Conservation (phyloP, 2,329 filamentous ascomycete genomes). For the Dothiorella sarmentorum region DNA sequence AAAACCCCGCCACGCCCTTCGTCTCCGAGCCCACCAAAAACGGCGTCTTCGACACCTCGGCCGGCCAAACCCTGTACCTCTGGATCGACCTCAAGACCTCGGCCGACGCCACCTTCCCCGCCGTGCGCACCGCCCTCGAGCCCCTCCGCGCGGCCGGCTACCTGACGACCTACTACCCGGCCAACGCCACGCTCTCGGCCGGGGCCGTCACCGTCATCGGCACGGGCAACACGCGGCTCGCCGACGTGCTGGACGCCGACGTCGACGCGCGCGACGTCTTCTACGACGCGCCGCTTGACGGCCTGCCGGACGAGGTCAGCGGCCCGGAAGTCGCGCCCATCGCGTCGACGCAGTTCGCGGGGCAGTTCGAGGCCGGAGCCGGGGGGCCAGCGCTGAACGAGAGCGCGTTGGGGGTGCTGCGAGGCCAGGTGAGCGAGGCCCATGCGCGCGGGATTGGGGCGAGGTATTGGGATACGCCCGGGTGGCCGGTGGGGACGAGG, state of each 20-base stretch:
- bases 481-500: constrained; percentile 56
- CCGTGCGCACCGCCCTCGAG: constrained; percentile 54
- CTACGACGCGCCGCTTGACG: constrained; percentile 55
- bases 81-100: constrained; percentile 63
- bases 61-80: constrained; percentile 59
- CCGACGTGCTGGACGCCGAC: constrained; percentile 44
- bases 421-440: constrained; percentile 52
- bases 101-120: constrained; percentile 54
- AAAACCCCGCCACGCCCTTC: constrained; percentile 55
- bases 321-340: constrained; percentile 52
- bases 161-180: constrained; percentile 52
- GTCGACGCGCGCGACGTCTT: constrained; percentile 53
- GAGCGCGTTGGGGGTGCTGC: constrained; percentile 50
- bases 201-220: constrained; percentile 60
- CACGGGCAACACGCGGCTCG: constrained; percentile 55
- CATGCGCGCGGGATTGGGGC: constrained; percentile 56
- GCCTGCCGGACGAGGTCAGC: constrained; percentile 49
- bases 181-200: constrained; percentile 43
- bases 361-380: constrained; percentile 36
- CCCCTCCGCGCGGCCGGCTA: constrained; percentile 54
- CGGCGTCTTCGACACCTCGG: constrained; percentile 60
- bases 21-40: constrained; percentile 23
- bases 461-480: constrained; percentile 62
- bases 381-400: constrained; percentile 37
- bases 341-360: constrained; percentile 51